A percentile compares a stretch with the other conserved stretches of the same genome.
These are phyloP conservation scores for Aspergillus felis DNA, from an alignment of 2,329 filamentous ascomycete genomes.

Conservation along the genomic window DNA sequence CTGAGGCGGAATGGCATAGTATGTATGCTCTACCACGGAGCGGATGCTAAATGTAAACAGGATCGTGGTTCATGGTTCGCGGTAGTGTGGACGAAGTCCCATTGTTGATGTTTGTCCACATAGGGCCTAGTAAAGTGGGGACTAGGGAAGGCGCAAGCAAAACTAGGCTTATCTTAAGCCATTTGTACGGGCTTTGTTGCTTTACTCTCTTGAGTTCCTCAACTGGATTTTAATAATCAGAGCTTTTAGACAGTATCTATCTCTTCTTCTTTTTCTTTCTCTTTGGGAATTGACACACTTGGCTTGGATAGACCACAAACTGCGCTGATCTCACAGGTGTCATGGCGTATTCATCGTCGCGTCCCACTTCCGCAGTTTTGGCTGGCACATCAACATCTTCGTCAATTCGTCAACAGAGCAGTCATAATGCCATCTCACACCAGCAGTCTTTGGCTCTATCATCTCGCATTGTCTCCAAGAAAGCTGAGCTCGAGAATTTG, in stretches of 20 bases:
- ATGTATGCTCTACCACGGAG: neutral
- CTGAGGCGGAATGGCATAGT: neutral
- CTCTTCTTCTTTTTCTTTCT: neutral
- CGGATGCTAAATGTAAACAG: slow-evolving; percentile 11
- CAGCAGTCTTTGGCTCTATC: slow-evolving; percentile 56
- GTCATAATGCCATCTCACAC: slow-evolving; percentile 27
- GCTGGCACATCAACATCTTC: slow-evolving; percentile 22
- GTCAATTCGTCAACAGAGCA: slow-evolving; percentile 29
- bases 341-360: slow-evolving; percentile 37
- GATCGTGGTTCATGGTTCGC: neutral
- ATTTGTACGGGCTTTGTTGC: neutral
- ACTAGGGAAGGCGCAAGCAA: slow-evolving; percentile 4
- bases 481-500: slow-evolving; percentile 59
- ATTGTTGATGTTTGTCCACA: slow-evolving; percentile 39
- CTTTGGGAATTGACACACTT: neutral
- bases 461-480: slow-evolving; percentile 61
- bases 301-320: neutral
- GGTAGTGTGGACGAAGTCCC: slow-evolving; percentile 8
- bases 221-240: slow-evolving; percentile 6
- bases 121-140: slow-evolving; percentile 24
- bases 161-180: too few species aligned
- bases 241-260: neutral
- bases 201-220: neutral
- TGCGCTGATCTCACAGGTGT: neutral
- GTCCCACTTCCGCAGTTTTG: slow-evolving; percentile 31